Base-by-base conservation (phyloP, 768 basidiomycete species). In the Boletus rubropictus region DNA sequence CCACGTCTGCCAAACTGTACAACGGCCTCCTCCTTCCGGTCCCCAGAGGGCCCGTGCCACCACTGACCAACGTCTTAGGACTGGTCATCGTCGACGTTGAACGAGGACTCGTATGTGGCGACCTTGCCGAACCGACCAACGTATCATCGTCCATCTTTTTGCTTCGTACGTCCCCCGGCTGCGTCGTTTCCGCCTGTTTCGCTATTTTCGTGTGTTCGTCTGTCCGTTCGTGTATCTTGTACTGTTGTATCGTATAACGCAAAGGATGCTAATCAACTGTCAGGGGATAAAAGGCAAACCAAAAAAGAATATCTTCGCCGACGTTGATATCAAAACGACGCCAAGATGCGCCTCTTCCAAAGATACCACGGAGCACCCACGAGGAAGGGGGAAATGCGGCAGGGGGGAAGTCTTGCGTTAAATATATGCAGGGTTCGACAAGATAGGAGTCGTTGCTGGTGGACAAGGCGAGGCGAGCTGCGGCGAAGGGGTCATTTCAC, bases 1-100 rank as follows among this genome's bases (percentile, higher is more conserved):
- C 59, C 24, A 69, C 71, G 44, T 78, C 76, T 18, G 76, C 59
- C 25, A 78, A 53, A 27, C 66, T 74, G 29, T 65, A 53, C 41
- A 75, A 50, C 3, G 65, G 70, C 46, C 73, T 62, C 47, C 68
- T 64, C 48, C 71, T 65, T 25, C 55, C 59, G 17, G 50, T 37
- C 17, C 36, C 38, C 7, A 56, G 24, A 1, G 46, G 11, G 20
- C 39, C 29, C n/a, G 39, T 41, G 0, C 51, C 46, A 21, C 46
- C 42, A 7, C 48, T 49, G 11, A 39, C 20, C 15, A 50, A 22
- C 18, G 52, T 54, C 34, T 7, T 42, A 1, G 55, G 58, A 32
- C 48, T 55, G 3, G 51, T 48, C 14, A 14, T 47, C 3, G 61
- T 52, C 36, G 58, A 53, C 36, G 49, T 34, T 15, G 61, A 54